phyloP scores from a whole-genome alignment of 164 flowering plant species.

The Tetrastigma voinierianum region DNA sequence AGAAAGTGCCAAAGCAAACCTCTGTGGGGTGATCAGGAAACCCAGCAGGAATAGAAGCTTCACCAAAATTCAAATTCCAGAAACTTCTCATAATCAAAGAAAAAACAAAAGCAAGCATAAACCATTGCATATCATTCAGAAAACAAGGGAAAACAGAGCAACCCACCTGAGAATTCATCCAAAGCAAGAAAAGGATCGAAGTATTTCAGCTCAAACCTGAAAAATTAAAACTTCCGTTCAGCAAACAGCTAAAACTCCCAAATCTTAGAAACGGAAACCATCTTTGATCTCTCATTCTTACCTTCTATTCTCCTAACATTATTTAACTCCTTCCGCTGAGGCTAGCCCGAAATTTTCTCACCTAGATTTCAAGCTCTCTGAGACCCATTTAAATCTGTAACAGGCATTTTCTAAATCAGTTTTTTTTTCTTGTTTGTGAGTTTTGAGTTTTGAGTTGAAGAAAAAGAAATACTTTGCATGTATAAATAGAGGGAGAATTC shows the following conservation, averaged over 20 bases:
- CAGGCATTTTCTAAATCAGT: constrained; percentile 21
- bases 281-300: constrained; percentile 5
- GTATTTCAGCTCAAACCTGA: constrained; percentile 73
- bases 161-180: constrained; percentile 84
- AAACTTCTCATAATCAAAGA: background rate
- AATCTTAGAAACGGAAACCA: background rate
- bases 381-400: constrained; percentile 13
- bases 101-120: background rate
- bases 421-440: background rate
- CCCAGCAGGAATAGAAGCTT: constrained; percentile 88
- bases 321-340: constrained; percentile 68
- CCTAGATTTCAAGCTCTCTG: constrained; percentile 40
- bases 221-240: constrained; percentile 13
- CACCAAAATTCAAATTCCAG: constrained; percentile 9
- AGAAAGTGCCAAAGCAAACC: constrained; percentile 32
- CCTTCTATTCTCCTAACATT: constrained; percentile 73
- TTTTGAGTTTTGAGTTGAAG: background rate
- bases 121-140: background rate
- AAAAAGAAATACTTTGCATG: background rate
- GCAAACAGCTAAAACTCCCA: constrained; percentile 13
- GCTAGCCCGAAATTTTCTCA: constrained; percentile 54
- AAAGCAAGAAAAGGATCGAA: constrained; percentile 84
- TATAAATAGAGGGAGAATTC: constrained; percentile 9
- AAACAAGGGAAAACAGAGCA: constrained; percentile 9
- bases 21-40: constrained; percentile 96